Conservation (phyloP, 192 early-diverging fungal species). For the Coemansia sp. region DNA sequence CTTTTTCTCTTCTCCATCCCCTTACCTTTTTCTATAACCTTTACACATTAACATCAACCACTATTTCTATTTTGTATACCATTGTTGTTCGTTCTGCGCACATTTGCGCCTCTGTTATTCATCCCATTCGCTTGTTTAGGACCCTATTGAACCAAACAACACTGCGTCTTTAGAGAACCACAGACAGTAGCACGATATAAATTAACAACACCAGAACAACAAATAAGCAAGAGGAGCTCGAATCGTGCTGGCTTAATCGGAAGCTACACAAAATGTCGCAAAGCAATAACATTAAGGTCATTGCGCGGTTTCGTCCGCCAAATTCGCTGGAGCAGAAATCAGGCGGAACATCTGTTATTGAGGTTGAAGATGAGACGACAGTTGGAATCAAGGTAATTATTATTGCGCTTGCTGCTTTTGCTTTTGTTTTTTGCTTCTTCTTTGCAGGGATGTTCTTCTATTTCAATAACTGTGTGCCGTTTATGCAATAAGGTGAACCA, state of each 20-base stretch:
- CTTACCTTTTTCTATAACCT: slow-evolving; percentile 5
- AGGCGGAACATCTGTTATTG: slow-evolving; percentile 85
- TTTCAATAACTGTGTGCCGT: background rate
- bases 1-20: slow-evolving; percentile 1
- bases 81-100: slow-evolving; percentile 1
- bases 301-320: slow-evolving; percentile 96
- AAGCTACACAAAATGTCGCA: slow-evolving; percentile 54
- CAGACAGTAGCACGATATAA: background rate
- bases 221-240: background rate
- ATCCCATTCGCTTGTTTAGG: background rate
- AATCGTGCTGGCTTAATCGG: background rate
- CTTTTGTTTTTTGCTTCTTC: slow-evolving; percentile 9
- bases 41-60: background rate
- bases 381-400: slow-evolving; percentile 41
- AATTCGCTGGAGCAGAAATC: slow-evolving; percentile 89
- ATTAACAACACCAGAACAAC: background rate
- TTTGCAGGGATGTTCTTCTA: background rate
- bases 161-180: background rate
- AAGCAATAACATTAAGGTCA: slow-evolving; percentile 91
- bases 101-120: background rate
- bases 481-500: background rate
- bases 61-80: slow-evolving; percentile 1
- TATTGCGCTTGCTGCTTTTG: background rate
- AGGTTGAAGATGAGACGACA: slow-evolving; percentile 68
- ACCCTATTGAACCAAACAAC: background rate